A percentile compares a stretch with the other conserved stretches of the same genome.
Evolutionary conservation across 179 eudicot genomes (phyloP).

Genomic region (Corrigiola litoralis): DNA sequence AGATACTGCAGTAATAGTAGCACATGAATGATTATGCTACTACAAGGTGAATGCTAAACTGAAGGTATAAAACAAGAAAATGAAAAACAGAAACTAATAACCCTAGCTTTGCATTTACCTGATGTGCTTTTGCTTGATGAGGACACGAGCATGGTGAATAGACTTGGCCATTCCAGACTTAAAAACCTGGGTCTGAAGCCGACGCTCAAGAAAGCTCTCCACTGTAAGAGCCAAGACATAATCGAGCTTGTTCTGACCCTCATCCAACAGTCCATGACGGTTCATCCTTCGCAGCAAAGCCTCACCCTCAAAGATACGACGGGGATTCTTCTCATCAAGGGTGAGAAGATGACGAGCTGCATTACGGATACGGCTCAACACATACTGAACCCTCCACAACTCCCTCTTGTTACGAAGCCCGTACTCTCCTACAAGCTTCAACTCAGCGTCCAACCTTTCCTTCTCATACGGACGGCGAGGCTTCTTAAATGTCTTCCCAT

Average conservation of each 20-base stretch:
- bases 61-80: not conserved
- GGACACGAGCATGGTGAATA: slow-evolving; percentile 83
- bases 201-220: slow-evolving; percentile 78
- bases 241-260: slow-evolving; percentile 86
- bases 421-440: slow-evolving; percentile 85
- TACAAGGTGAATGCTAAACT: not conserved
- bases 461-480: slow-evolving; percentile 89
- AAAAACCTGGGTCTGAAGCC: slow-evolving; percentile 79
- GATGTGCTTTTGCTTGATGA: slow-evolving; percentile 77
- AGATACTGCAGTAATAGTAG: too few relatives aligned
- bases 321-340: slow-evolving; percentile 82
- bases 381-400: slow-evolving; percentile 84
- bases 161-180: slow-evolving; percentile 95
- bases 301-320: slow-evolving; percentile 84
- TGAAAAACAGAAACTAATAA: not conserved
- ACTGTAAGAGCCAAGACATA: slow-evolving; percentile 82
- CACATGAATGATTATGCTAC: too few relatives aligned
- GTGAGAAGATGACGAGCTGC: slow-evolving; percentile 76
- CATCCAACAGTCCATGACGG: slow-evolving; percentile 65
- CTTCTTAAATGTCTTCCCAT: slow-evolving; percentile 85
- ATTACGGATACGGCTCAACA: slow-evolving; percentile 73
- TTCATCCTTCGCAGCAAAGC: slow-evolving; percentile 87
- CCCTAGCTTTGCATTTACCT: slow-evolving; percentile 53
- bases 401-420: slow-evolving; percentile 85
- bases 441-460: slow-evolving; percentile 79